A percentile compares a stretch with the other conserved stretches of the same genome.
phyloP scores from a whole-genome alignment of 805 yeast genomes.

The Kuraishia molischiana region DNA sequence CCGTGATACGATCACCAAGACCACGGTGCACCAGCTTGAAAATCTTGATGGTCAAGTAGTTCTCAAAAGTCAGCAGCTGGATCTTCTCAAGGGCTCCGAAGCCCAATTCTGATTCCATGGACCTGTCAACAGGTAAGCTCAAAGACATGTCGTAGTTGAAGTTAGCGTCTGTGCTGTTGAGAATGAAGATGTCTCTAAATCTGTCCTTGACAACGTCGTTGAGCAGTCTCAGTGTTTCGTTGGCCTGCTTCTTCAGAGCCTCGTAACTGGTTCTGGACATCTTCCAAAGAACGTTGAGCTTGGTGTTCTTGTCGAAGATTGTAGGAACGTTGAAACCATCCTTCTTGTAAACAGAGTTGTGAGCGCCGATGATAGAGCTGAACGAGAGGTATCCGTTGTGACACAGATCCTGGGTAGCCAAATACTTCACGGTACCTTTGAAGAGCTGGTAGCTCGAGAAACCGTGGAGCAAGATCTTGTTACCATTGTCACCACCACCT shows the following conservation, averaged over 20 bases:
- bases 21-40: slow-evolving; percentile 47
- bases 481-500: slow-evolving; percentile 75
- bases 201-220: slow-evolving; percentile 79
- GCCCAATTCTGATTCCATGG: slow-evolving; percentile 26
- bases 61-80: slow-evolving; percentile 59
- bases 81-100: slow-evolving; percentile 69
- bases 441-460: slow-evolving; percentile 90
- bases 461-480: slow-evolving; percentile 72
- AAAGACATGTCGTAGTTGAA: slow-evolving; percentile 61
- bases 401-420: slow-evolving; percentile 71
- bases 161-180: slow-evolving; percentile 39
- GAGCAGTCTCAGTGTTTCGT: slow-evolving; percentile 54
- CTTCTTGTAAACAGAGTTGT: slow-evolving; percentile 32
- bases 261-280: slow-evolving; percentile 63
- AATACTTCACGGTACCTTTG: slow-evolving; percentile 74
- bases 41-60: slow-evolving; percentile 52
- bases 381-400: slow-evolving; percentile 58
- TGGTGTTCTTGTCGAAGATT: slow-evolving; percentile 64
- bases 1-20: slow-evolving; percentile 38
- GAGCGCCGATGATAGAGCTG: slow-evolving; percentile 42
- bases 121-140: slow-evolving; percentile 36
- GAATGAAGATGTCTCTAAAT: slow-evolving; percentile 68
- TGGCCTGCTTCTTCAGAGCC: slow-evolving; percentile 54
- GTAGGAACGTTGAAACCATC: slow-evolving; percentile 69
- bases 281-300: slow-evolving; percentile 73